Evolutionary conservation across 495 filamentous ascomycete species (phyloP).

Genomic region (Xylaria bambusicola): DNA sequence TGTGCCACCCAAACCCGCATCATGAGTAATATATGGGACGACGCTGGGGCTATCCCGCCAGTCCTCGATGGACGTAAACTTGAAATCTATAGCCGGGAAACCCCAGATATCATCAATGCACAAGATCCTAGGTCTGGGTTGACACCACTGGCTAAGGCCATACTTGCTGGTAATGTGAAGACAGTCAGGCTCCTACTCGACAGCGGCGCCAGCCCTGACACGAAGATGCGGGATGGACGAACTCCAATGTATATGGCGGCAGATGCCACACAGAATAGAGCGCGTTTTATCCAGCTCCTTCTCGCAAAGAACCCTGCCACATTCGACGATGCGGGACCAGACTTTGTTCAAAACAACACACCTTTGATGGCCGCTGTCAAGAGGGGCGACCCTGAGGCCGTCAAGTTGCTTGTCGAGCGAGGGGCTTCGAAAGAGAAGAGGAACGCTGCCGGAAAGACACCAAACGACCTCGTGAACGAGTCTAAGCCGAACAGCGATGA

Average conservation of each 20-base stretch:
- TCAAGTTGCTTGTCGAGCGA: slow-evolving; percentile 15
- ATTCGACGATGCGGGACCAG: slow-evolving; percentile 12
- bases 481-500: slow-evolving; percentile 6
- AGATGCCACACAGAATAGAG: slow-evolving; percentile 6
- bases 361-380: slow-evolving; percentile 14
- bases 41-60: slow-evolving; percentile 21
- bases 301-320: slow-evolving; percentile 15
- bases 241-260: slow-evolving; percentile 20
- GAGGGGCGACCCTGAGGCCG: slow-evolving; percentile 7
- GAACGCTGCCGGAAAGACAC: slow-evolving; percentile 5
- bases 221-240: slow-evolving; percentile 20
- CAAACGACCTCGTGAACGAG: slow-evolving; percentile 18
- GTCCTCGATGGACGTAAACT: slow-evolving; percentile 12
- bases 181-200: slow-evolving; percentile 19
- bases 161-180: slow-evolving; percentile 16
- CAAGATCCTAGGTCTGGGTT: slow-evolving; percentile 11
- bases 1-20: neutral
- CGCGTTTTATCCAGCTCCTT: slow-evolving; percentile 18
- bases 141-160: slow-evolving; percentile 17
- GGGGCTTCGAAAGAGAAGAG: slow-evolving; percentile 11
- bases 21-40: slow-evolving; percentile 21
- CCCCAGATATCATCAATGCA: slow-evolving; percentile 16
- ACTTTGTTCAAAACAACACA: slow-evolving; percentile 7
- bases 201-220: slow-evolving; percentile 19
- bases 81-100: neutral